Conservation (phyloP, 352 stramenopile genomes). For the Globisporangium cystogenes region DNA sequence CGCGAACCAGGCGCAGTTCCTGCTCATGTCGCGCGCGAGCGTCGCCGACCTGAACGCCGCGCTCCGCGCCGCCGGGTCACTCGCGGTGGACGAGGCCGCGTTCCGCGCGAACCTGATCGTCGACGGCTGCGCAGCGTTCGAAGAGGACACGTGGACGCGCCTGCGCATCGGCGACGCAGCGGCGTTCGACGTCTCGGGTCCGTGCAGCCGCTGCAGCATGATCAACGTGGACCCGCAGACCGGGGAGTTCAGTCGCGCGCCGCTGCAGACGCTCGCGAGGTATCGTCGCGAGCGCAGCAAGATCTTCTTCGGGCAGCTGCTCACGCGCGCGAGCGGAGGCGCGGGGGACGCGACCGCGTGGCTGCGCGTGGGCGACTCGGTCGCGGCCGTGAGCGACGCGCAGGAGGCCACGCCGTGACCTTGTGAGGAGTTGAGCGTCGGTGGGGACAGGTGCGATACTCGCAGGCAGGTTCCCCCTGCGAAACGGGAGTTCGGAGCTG, state of each 20-base stretch:
- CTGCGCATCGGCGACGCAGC: constrained; percentile 27
- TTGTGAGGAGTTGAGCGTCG: not conserved
- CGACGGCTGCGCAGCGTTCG: constrained; percentile 57
- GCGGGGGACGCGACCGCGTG: constrained; percentile 16
- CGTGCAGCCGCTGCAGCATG: constrained; percentile 75
- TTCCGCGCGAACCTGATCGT: constrained; percentile 77
- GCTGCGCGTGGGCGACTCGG: constrained; percentile 25
- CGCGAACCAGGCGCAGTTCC: constrained; percentile 68
- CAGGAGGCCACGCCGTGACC: not conserved
- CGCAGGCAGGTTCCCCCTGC: too few relatives aligned
- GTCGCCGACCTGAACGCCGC: constrained; percentile 45
- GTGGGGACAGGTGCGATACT: too few relatives aligned
- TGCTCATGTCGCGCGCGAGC: constrained; percentile 56
- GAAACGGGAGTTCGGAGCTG: too few relatives aligned
- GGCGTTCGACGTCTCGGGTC: constrained; percentile 52
- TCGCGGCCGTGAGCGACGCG: constrained; percentile 20
- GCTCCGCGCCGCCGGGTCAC: constrained; percentile 23
- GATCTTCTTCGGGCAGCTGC: constrained; percentile 85
- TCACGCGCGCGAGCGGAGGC: constrained; percentile 15
- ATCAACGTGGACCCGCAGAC: constrained; percentile 81
- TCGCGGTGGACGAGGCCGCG: constrained; percentile 44
- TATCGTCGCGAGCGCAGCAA: constrained; percentile 66
- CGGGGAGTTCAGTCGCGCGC: constrained; percentile 39
- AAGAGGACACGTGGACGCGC: constrained; percentile 64
- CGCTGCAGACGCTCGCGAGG: constrained; percentile 65